Percentiles rank a stretch among this genome's conserved stretches.
phyloP scores from a whole-genome alignment of 1,139 yeast genomes.

The Protomyces inouyei region DNA sequence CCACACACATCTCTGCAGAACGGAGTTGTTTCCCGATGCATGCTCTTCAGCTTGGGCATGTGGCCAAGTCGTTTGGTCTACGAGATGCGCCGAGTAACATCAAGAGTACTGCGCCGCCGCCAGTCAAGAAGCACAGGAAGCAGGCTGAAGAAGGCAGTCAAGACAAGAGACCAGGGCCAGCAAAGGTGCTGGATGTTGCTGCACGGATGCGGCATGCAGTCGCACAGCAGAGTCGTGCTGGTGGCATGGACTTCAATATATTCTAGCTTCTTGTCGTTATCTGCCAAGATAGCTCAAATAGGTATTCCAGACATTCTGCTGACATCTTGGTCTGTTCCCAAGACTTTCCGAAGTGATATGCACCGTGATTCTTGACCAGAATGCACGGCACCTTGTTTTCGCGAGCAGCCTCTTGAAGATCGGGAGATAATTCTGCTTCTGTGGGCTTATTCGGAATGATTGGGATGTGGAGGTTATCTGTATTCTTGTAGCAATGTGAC shows the following conservation, averaged over 20 bases:
- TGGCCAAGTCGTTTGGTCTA: conserved; percentile 89
- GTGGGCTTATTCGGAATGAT: conserved; percentile 86
- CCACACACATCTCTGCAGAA: conserved; percentile 86
- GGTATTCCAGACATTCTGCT: conserved; percentile 87
- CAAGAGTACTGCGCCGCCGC: conserved; percentile 41
- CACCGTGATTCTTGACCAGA: conserved; percentile 86
- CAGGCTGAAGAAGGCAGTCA: not conserved
- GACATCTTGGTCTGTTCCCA: conserved; percentile 83
- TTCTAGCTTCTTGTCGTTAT: not conserved
- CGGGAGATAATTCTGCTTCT: conserved; percentile 76
- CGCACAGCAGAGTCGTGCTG: not conserved
- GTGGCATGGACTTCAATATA: not conserved
- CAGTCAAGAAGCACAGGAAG: not conserved
- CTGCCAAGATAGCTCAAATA: conserved; percentile 42
- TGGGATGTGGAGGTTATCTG: conserved; percentile 74
- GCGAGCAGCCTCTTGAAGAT: conserved; percentile 57
- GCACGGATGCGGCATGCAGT: not conserved
- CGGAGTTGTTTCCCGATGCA: conserved; percentile 74
- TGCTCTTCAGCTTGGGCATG: conserved; percentile 81
- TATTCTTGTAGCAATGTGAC: conserved; percentile 66
- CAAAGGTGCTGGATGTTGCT: not conserved
- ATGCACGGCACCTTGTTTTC: conserved; percentile 74
- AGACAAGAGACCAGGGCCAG: not conserved
- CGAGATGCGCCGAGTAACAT: conserved; percentile 88
- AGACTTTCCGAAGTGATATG: conserved; percentile 86